Evolutionary conservation across 2,329 filamentous ascomycete species (phyloP), one percentile per base, ranked within the genome.

Genomic region (Magnaporthiopsis incrustans): DNA sequence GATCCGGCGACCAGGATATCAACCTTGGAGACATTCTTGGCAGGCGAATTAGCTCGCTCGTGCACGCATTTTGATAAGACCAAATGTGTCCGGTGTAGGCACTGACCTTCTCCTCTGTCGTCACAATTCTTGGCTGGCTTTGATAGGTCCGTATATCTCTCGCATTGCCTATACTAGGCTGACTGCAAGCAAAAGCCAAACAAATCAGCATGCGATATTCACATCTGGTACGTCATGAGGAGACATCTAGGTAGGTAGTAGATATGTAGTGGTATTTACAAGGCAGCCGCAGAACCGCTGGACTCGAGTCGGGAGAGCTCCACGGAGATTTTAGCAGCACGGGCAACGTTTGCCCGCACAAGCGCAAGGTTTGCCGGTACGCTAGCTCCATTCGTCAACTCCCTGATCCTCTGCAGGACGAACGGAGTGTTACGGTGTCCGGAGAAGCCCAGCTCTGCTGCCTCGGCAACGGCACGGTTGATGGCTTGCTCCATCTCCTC

Each of bases 1-100:
- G 92, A 92, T n/a, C 93, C 94, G 62, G 92, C 91, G 58, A 97
- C 91, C 33, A 97, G 78, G n/a, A 97, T 82, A 68, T 93, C 87
- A 44, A 59, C 35, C 27, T 32, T 27, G 58, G 58, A 25, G 11
- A 53, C 33, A 7, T 38, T 61, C 60, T 61, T 53, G 5, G 8
- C n/a, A 22, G 44, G 22, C 44, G 3, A 53, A 22, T 53, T 22
- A 53, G 44, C 44, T 53, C 11, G 44, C 44, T 53, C 44, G 18
- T 53, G n/a, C 44, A 11, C n/a, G 3, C 7, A 53, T n/a, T 53
- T 10, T 25, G 6, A 53, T 53, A 53, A 44, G 22, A n/a, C n/a
- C 44, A 14, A 38, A 38, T 14, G 38, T 44, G 15, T 44, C 14
- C 14, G 15, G 18, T 15, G 38, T 44, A 44, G 38, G 38, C n/a